These are phyloP conservation scores for Paradendryphiella salina DNA, from an alignment of 2,329 filamentous ascomycete species.

Conservation along the genomic window DNA sequence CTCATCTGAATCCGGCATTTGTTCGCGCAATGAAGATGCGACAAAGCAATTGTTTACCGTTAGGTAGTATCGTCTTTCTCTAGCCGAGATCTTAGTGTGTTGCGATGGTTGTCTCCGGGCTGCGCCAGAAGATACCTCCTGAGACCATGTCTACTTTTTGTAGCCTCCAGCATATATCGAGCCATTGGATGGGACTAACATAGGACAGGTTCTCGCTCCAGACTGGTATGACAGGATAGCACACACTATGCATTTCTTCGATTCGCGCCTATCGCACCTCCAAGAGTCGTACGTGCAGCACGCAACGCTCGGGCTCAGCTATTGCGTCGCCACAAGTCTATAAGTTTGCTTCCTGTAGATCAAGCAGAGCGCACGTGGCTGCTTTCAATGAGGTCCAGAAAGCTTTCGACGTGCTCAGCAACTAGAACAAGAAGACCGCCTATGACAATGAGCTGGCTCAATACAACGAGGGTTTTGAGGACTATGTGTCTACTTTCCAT, in stretches of 20 bases:
- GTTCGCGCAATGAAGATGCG: background rate
- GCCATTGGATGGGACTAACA: background rate
- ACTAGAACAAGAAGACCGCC: slow-evolving; percentile 12
- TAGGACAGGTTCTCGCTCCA: background rate
- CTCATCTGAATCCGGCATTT: background rate
- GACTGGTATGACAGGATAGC: background rate
- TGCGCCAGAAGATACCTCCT: background rate
- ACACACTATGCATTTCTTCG: slow-evolving; percentile 25
- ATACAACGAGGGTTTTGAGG: slow-evolving; percentile 1
- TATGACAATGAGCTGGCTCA: slow-evolving; percentile 23
- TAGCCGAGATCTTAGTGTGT: background rate
- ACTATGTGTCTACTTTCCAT: slow-evolving; percentile 10
- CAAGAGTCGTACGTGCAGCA: slow-evolving; percentile 22
- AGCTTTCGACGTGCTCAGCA: slow-evolving; percentile 25
- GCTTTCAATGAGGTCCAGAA: slow-evolving; percentile 17
- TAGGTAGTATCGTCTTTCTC: background rate
- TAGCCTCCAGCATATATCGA: background rate
- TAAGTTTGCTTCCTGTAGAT: slow-evolving; percentile 12
- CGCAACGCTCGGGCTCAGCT: slow-evolving; percentile 25
- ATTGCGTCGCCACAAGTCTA: slow-evolving; percentile 22
- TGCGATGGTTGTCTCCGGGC: background rate
- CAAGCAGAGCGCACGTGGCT: slow-evolving; percentile 12
- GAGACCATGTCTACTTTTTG: background rate
- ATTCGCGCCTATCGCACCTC: slow-evolving; percentile 17
- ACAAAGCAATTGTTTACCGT: background rate